Percentiles rank a stretch among this genome's conserved stretches.
These are phyloP conservation scores for Ophiostoma himal-ulmi DNA, from an alignment of 2,329 filamentous ascomycete genomes.

Conservation along the genomic window DNA sequence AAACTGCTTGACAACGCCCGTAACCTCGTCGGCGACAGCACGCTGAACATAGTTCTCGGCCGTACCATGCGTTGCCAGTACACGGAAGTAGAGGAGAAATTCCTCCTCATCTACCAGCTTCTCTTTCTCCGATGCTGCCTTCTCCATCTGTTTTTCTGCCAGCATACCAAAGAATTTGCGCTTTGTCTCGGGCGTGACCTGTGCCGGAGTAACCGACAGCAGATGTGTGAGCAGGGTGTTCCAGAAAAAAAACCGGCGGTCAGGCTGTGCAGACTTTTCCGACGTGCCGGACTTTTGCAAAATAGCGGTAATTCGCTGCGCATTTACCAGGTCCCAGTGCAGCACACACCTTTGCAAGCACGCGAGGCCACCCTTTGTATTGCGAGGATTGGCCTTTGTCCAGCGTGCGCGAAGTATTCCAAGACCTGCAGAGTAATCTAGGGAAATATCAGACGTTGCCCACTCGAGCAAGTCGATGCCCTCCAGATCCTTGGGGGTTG, in stretches of 20 bases:
- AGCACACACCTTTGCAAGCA: slow-evolving; percentile 50
- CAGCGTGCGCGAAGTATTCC: slow-evolving; percentile 46
- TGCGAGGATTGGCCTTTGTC: slow-evolving; percentile 49
- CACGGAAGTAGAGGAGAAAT: slow-evolving; percentile 44
- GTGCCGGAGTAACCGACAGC: slow-evolving; percentile 44
- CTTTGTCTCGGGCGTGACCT: slow-evolving; percentile 42
- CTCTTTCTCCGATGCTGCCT: slow-evolving; percentile 35
- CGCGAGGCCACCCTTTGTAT: slow-evolving; percentile 34
- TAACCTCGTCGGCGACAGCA: slow-evolving; percentile 34
- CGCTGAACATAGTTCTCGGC: slow-evolving; percentile 39
- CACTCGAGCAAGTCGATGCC: slow-evolving; percentile 51
- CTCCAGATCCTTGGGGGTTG: slow-evolving; percentile 45
- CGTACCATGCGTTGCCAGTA: slow-evolving; percentile 41
- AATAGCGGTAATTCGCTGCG: slow-evolving; percentile 54
- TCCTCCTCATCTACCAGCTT: slow-evolving; percentile 46
- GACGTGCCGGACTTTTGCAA: slow-evolving; percentile 41
- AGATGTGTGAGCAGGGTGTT: slow-evolving; percentile 50
- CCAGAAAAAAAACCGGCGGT: slow-evolving; percentile 48
- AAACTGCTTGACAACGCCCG: slow-evolving; percentile 43
- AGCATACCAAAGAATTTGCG: slow-evolving; percentile 48
- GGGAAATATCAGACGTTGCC: slow-evolving; percentile 31
- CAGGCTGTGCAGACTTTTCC: slow-evolving; percentile 45
- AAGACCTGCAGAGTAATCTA: slow-evolving; percentile 44
- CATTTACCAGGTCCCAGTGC: slow-evolving; percentile 51
- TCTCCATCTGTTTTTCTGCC: slow-evolving; percentile 46